Evolutionary conservation across 352 stramenopile genomes (phyloP), one percentile per base, ranked within the genome.

Genomic region (Phytopythium delawarense): DNA sequence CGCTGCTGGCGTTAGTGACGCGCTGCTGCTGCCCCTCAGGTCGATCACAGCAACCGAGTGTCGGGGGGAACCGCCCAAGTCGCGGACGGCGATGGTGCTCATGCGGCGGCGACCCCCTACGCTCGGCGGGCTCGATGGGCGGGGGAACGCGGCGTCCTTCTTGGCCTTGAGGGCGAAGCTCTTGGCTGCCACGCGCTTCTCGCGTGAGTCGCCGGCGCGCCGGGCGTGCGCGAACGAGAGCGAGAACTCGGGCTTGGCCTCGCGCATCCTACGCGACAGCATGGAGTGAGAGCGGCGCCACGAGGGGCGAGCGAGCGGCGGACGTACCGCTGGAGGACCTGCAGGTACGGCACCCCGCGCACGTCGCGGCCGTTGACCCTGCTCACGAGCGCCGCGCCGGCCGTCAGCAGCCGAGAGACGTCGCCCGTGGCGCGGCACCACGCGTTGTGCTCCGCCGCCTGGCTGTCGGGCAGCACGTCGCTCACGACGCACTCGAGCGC

Each of bases 391-490:
- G 77, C 65, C 20, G 72, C 62, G 13, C 69, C 64, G 30, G 67
- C 67, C 3, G 65, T 53, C 35, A 92, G 73, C 13, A 92, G 62
- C 6, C 71, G 70, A 15, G 72, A 78, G 57, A 82, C 81, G 62
- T 87, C 79, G 6, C 78, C 76, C 18, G 63, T 54, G 12, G 63
- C 62, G 11, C 58, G 62, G 56, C 76, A 84, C 8, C 66, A 72
- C 11, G 69, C 66, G 54, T 92, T 92, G 69, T 92, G 76, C n/a
- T 79, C 67, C 34, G 70, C 69, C 20, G 70, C 75, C n/a, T 82
- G 71, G 25, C 79, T 67, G 7, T 57, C 59, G 2, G 65, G 65
- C 37, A 70, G 58, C 23, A 91, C 69, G 35, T 78, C 64, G 20
- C 66, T 62, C 20, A 91, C 75, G 12, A 67, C 50, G 58, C 78